Base-by-base conservation (phyloP, 306 rosid genomes). In the Begonia fuchsioides region DNA sequence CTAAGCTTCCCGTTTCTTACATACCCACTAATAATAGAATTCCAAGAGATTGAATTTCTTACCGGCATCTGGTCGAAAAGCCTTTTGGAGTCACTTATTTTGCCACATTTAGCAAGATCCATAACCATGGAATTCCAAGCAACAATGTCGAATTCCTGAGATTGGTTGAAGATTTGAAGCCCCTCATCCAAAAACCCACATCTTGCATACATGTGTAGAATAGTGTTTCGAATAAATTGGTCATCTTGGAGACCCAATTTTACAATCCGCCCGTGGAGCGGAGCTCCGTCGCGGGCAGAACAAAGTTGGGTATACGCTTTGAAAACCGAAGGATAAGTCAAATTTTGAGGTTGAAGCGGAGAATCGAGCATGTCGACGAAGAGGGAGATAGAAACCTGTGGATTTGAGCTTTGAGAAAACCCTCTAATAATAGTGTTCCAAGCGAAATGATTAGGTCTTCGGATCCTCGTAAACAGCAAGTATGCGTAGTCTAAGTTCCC, bases 351-450 rank as follows among this genome's bases (percentile, higher is more conserved):
- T 48, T 74, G 63, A 54, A 74, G 44, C 10, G 43, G 17, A 53
- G 51, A 57, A 57, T 68, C 61, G 58, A 88, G 52, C 95, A 90
- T 81, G n/a, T 84, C 66, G 67, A 76, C 47, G 73, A 84, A 84
- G 47, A 84, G 80, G 65, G 65, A 73, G 12, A 88, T 15, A 3
- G 87, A 86, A 20, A 18, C 32, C 13, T 72, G 61, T 16, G 95
- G 93, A 48, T 66, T 62, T 49, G 80, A 72, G 74, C 90, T 81
- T 38, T 72, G 56, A 43, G 90, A 79, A 74, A 81, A 90, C 60
- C 75, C 86, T 72, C 95, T 74, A 8, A 81, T 81, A 59, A 84
- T 66, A 12, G 87, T 81, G 68, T 81, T 88, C 93, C 97, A 81
- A 43, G 79, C 58, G 68, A 76, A 81, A 4, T 52, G 82, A 52